Conservation (phyloP, 192 early-diverging fungal species). For the Coemansia sp. region DNA sequence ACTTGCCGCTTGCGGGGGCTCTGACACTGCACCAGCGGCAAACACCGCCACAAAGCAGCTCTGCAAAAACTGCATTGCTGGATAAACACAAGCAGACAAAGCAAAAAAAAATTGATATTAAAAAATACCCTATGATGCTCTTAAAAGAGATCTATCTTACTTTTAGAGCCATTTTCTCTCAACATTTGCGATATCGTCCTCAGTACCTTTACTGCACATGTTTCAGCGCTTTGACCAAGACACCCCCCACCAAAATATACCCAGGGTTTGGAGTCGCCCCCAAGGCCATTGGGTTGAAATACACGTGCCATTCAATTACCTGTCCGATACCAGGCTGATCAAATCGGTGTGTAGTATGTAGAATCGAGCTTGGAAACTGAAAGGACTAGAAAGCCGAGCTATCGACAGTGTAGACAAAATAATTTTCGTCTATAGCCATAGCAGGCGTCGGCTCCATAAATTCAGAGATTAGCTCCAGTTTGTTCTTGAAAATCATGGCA, state of each 20-base stretch:
- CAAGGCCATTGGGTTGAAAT: not conserved
- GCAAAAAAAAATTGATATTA: not conserved
- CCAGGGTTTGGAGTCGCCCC: not conserved
- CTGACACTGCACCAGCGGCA: not conserved
- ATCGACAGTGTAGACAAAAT: not conserved
- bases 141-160: not conserved
- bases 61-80: not conserved
- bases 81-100: not conserved
- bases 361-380: not conserved
- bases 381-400: not conserved
- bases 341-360: not conserved
- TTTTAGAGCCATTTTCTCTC: not conserved
- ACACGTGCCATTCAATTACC: not conserved
- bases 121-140: not conserved
- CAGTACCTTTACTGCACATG: not conserved
- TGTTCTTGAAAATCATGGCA: slow-evolving; percentile 10
- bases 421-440: not conserved
- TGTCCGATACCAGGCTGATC: not conserved
- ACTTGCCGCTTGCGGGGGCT: not conserved
- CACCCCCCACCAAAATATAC: not conserved
- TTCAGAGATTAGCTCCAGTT: slow-evolving; percentile 6
- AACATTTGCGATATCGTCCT: not conserved
- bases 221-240: not conserved
- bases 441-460: not conserved
- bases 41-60: not conserved